phyloP scores from a whole-genome alignment of 805 yeast species.

The Debaryomyces maramus region DNA sequence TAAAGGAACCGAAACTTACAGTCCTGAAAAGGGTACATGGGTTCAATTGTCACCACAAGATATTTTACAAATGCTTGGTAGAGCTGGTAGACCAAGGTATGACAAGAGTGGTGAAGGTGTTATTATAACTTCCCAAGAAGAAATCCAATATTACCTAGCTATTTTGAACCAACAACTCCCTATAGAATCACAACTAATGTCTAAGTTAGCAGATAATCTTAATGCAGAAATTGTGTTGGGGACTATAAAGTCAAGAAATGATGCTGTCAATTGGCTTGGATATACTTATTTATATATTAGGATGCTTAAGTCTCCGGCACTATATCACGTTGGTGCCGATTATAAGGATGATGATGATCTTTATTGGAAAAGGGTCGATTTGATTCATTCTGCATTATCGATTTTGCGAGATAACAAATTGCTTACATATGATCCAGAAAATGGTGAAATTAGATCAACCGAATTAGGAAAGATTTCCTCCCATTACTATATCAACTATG shows the following conservation, averaged over 20 bases:
- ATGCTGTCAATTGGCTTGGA: constrained; percentile 79
- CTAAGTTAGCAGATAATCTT: constrained; percentile 66
- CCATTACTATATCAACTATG: constrained; percentile 75
- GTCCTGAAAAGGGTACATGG: constrained; percentile 90
- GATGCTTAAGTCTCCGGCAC: constrained; percentile 68
- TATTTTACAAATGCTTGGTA: constrained; percentile 93
- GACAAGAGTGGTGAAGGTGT: constrained; percentile 93
- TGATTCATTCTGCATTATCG: constrained; percentile 74
- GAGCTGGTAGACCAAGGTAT: constrained; percentile 96
- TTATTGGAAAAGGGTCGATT: constrained; percentile 56
- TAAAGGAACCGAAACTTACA: constrained; percentile 90
- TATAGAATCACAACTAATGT: constrained; percentile 82
- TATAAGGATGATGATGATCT: constrained; percentile 53
- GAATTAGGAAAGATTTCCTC: constrained; percentile 85
- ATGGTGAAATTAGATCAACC: constrained; percentile 45
- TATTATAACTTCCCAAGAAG: constrained; percentile 82
- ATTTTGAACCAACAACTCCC: constrained; percentile 89
- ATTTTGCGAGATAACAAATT: constrained; percentile 58
- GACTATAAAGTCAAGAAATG: constrained; percentile 54
- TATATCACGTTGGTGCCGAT: constrained; percentile 75
- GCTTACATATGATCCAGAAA: constrained; percentile 52
- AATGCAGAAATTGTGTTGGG: constrained; percentile 90
- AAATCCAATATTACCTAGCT: constrained; percentile 84
- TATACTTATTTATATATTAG: constrained; percentile 77
- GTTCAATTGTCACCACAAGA: constrained; percentile 92